Percentiles rank a stretch among this genome's conserved stretches.
Conservation (phyloP, 306 rosid genomes). For the Pueraria montana region DNA sequence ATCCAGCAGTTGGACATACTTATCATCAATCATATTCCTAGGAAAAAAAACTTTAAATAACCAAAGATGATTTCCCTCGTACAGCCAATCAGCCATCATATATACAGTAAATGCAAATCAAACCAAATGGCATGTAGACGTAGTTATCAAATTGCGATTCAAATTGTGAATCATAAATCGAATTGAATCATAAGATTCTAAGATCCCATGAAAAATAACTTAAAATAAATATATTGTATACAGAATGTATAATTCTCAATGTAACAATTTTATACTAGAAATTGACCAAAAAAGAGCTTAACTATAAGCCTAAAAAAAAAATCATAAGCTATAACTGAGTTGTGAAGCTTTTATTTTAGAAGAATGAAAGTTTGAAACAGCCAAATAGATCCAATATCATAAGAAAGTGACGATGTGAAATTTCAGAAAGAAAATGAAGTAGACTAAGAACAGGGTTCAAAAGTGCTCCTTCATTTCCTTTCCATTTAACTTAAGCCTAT, state of each 20-base stretch:
- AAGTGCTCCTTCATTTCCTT: not conserved
- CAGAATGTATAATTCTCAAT: not conserved
- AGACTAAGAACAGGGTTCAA: not conserved
- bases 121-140: constrained; percentile 12
- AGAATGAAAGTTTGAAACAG: not conserved
- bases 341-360: not conserved
- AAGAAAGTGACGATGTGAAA: not conserved
- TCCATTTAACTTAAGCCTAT: not conserved
- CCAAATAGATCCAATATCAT: not conserved
- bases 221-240: not conserved
- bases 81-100: constrained; percentile 11
- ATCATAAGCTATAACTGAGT: not conserved
- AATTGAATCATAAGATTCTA: not conserved
- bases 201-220: not conserved
- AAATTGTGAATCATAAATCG: not conserved
- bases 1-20: not conserved
- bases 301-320: not conserved
- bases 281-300: not conserved
- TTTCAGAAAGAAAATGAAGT: not conserved
- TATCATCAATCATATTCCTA: constrained; percentile 34
- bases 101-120: constrained; percentile 6
- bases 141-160: not conserved
- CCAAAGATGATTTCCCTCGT: not conserved
- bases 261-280: constrained; percentile 2
- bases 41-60: constrained; percentile 6